Percentiles rank a stretch among this genome's conserved stretches.
phyloP scores from a whole-genome alignment of 2,329 filamentous ascomycete species.

The Fusarium sp. region DNA sequence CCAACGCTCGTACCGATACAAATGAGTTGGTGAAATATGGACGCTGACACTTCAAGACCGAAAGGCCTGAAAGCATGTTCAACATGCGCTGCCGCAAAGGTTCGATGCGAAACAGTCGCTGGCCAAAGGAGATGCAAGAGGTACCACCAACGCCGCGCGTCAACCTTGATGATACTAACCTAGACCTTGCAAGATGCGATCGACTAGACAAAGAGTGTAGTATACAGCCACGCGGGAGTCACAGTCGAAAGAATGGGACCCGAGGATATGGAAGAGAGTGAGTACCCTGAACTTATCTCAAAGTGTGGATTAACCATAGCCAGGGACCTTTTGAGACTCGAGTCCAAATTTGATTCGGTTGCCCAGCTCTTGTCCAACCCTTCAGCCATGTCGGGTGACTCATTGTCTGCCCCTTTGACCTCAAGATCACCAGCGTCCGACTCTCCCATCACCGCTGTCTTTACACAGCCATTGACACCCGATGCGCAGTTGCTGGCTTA shows the following conservation, averaged over 20 bases:
- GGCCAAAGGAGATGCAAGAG: constrained; percentile 19
- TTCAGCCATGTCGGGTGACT: too few species aligned
- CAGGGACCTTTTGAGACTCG: constrained; percentile 10
- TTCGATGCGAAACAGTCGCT: constrained; percentile 7
- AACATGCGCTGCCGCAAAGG: constrained; percentile 12
- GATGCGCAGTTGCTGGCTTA: neutral
- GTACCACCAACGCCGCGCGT: neutral
- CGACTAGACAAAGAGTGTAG: constrained; percentile 13
- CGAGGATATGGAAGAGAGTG: constrained; percentile 18
- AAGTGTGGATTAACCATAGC: neutral
- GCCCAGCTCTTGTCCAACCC: constrained; percentile 5
- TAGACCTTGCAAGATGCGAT: constrained; percentile 5
- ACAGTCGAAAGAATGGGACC: neutral
- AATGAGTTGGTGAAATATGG: neutral
- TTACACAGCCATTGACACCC: neutral
- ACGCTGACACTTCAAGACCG: neutral
- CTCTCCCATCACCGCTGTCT: neutral
- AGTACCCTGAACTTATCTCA: neutral
- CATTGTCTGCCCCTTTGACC: neutral
- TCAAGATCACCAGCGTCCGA: neutral
- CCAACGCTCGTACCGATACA: neutral
- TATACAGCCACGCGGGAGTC: constrained; percentile 7
- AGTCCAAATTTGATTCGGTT: constrained; percentile 25
- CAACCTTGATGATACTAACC: neutral
- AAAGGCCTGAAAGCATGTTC: constrained; percentile 15